Conservation (phyloP, 2,329 filamentous ascomycete genomes). For the Arthrobotrys sphaeroides region DNA sequence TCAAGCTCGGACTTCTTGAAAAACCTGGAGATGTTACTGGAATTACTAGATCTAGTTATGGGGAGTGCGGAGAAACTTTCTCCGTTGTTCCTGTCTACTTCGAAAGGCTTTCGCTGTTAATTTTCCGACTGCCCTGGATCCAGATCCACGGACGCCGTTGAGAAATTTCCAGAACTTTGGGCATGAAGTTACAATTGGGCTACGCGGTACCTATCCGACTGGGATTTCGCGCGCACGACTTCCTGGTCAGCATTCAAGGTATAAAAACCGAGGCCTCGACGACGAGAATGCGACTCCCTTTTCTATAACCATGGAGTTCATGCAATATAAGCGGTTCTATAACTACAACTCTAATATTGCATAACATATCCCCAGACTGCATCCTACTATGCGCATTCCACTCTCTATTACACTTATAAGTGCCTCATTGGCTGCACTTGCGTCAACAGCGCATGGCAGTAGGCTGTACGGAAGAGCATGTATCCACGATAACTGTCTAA, state of each 20-base stretch:
- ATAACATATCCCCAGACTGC: not conserved
- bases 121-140: too few species aligned
- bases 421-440: conserved; percentile 23
- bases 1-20: conserved; percentile 25
- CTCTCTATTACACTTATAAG: conserved; percentile 20
- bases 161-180: too few species aligned
- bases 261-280: not conserved
- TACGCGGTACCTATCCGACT: not conserved
- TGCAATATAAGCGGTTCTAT: not conserved
- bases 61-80: conserved; percentile 38
- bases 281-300: not conserved
- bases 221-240: not conserved
- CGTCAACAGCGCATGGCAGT: conserved; percentile 4
- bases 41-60: not conserved
- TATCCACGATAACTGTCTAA: conserved; percentile 36
- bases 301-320: not conserved
- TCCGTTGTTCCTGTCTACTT: conserved; percentile 9
- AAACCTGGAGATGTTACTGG: conserved; percentile 15
- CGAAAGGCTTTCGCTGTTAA: not conserved
- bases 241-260: not conserved
- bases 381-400: conserved; percentile 18
- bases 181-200: too few species aligned
- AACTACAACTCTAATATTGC: not conserved
- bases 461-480: conserved; percentile 30
- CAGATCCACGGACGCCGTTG: too few species aligned